phyloP scores from a whole-genome alignment of 768 basidiomycete species.

The Trichaptum fuscoviolaceum region DNA sequence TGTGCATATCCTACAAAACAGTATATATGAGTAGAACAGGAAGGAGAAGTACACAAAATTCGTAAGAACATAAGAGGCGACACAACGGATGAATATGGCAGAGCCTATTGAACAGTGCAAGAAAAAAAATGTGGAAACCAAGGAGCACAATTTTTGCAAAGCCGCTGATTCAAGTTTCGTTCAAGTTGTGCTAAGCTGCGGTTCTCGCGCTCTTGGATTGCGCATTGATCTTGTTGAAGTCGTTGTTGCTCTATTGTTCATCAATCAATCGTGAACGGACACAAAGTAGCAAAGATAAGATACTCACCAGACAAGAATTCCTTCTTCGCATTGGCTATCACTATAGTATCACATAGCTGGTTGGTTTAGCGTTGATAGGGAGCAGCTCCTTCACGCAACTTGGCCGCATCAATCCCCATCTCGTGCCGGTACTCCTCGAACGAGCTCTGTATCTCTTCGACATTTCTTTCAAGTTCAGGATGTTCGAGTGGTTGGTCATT shows the following conservation, averaged over 20 bases:
- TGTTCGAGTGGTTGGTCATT: slow-evolving; percentile 18
- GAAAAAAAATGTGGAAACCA: too few species aligned
- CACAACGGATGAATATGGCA: too few species aligned
- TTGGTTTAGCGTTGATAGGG: slow-evolving; percentile 64
- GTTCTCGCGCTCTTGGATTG: slow-evolving; percentile 54
- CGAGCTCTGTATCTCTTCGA: slow-evolving; percentile 69
- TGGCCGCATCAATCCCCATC: too few species aligned
- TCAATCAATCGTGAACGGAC: slow-evolving; percentile 10
- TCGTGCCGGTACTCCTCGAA: slow-evolving; percentile 79
- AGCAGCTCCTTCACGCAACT: slow-evolving; percentile 65
- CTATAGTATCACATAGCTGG: slow-evolving; percentile 58
- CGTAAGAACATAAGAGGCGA: too few species aligned
- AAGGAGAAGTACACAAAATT: too few species aligned
- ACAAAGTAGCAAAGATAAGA: not conserved
- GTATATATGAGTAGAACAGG: too few species aligned
- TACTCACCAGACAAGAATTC: slow-evolving; percentile 70
- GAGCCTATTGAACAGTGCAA: too few species aligned
- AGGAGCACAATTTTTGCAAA: slow-evolving; percentile 32
- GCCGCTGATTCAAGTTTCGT: slow-evolving; percentile 47
- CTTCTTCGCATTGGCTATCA: slow-evolving; percentile 78
- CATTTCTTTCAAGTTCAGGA: slow-evolving; percentile 47
- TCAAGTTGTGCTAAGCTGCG: slow-evolving; percentile 36
- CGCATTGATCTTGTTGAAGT: slow-evolving; percentile 64
- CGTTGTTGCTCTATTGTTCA: slow-evolving; percentile 53
- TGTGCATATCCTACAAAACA: too few species aligned